Evolutionary conservation across 768 basidiomycete species (phyloP).

Genomic region (Tubosaeta sp.): DNA sequence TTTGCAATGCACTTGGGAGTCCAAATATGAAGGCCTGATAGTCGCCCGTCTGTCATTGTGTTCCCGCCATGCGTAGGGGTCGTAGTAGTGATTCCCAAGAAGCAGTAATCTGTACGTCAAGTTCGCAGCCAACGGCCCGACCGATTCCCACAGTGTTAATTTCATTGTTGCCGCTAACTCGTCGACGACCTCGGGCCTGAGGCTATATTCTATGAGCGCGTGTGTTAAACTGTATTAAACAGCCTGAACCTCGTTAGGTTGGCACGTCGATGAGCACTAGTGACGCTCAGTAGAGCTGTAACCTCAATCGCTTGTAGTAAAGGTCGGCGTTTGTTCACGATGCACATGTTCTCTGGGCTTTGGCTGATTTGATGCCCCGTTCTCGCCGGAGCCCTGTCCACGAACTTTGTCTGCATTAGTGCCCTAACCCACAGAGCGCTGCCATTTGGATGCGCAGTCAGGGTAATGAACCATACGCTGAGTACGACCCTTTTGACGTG

Average conservation of each 20-base stretch:
- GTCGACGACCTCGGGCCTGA: background rate
- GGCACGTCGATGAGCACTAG: background rate
- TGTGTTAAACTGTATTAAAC: no score
- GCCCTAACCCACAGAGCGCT: background rate
- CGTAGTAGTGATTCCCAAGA: no score
- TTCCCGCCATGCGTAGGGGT: no score
- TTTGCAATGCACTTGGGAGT: no score
- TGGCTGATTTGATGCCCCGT: background rate
- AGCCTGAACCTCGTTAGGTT: background rate
- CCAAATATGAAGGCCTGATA: no score
- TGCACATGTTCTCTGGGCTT: background rate
- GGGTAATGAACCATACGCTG: no score
- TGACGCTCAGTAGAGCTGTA: background rate
- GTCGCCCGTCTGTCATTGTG: no score
- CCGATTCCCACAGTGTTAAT: background rate
- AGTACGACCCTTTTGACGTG: background rate
- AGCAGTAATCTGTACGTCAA: no score
- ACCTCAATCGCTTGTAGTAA: background rate
- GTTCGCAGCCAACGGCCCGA: no score
- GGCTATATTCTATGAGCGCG: background rate
- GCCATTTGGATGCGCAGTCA: no score
- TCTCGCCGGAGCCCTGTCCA: background rate
- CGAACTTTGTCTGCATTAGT: background rate
- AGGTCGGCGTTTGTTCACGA: background rate
- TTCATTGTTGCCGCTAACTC: no score